Evolutionary conservation across 2,329 filamentous ascomycete genomes (phyloP).

Genomic region (Herpomyces periplanetae): DNA sequence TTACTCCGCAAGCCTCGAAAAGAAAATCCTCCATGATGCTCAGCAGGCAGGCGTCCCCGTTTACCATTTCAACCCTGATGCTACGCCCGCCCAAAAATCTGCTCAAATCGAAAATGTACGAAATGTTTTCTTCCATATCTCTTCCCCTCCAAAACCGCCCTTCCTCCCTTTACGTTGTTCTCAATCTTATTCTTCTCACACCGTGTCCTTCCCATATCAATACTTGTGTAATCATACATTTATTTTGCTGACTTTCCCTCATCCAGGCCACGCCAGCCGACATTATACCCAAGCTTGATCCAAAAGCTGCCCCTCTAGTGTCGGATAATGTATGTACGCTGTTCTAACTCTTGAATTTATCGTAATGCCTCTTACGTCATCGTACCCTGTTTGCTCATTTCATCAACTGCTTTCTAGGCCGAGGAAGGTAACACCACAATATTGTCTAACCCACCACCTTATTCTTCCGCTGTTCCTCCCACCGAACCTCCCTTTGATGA

Average conservation of each 20-base stretch:
- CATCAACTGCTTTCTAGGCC: slow-evolving; percentile 1
- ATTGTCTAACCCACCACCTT: slow-evolving; percentile 12
- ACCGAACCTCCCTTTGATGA: slow-evolving; percentile 25
- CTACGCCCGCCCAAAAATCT: slow-evolving; percentile 41
- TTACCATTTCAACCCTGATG: slow-evolving; percentile 56
- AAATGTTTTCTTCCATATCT: neutral
- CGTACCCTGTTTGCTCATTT: slow-evolving; percentile 1
- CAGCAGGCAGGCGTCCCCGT: slow-evolving; percentile 36
- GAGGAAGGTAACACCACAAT: slow-evolving; percentile 1
- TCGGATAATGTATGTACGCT: slow-evolving; percentile 22
- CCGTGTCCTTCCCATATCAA: neutral
- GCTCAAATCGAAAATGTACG: slow-evolving; percentile 35
- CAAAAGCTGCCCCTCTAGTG: slow-evolving; percentile 25
- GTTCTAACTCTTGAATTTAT: slow-evolving; percentile 1
- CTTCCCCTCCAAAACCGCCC: neutral
- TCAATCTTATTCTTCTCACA: neutral
- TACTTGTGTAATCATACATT: slow-evolving; percentile 1
- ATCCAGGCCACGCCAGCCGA: slow-evolving; percentile 19
- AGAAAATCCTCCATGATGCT: slow-evolving; percentile 33
- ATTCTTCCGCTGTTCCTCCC: slow-evolving; percentile 37
- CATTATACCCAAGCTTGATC: slow-evolving; percentile 18
- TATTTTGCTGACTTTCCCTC: slow-evolving; percentile 2
- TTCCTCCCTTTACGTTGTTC: neutral
- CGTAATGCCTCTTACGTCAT: slow-evolving; percentile 1
- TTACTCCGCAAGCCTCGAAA: too few species aligned